These are phyloP conservation scores for Aureococcus anophagefferens DNA, from an alignment of 108 stramenopile genomes.

Conservation along the genomic window DNA sequence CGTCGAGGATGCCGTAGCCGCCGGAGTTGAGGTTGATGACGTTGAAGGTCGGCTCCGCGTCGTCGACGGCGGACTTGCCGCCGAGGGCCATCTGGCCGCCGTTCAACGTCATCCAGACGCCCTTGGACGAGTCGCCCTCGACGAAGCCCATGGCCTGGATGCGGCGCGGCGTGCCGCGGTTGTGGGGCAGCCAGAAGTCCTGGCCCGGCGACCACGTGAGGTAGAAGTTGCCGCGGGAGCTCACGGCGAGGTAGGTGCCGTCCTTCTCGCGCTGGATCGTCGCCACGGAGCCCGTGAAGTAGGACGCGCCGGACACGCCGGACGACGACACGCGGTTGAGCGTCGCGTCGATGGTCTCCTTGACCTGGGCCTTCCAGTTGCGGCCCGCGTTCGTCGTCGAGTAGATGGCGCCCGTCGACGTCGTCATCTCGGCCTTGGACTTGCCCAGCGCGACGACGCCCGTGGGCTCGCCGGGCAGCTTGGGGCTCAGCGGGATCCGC, in stretches of 20 bases:
- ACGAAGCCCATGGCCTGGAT: constrained; percentile 97
- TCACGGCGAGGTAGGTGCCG: constrained; percentile 79
- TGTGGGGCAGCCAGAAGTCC: constrained; percentile 97
- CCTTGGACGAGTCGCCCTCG: constrained; percentile 73
- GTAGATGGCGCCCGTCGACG: constrained; percentile 80
- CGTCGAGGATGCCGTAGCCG: constrained; percentile 92
- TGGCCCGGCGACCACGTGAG: constrained; percentile 91
- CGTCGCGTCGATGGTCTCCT: constrained; percentile 95
- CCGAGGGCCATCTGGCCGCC: constrained; percentile 75
- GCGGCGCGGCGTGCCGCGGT: constrained; percentile 82
- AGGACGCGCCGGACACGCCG: constrained; percentile 83
- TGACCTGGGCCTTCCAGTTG: constrained; percentile 95
- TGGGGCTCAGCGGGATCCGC: constrained; percentile 89
- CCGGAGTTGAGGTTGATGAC: constrained; percentile 89
- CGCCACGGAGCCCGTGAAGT: constrained; percentile 83
- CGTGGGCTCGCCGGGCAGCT: constrained; percentile 88
- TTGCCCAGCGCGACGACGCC: constrained; percentile 73
- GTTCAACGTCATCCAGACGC: constrained; percentile 93
- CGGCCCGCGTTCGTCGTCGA: constrained; percentile 82
- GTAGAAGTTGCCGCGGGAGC: constrained; percentile 91
- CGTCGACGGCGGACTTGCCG: constrained; percentile 6
- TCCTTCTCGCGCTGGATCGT: constrained; percentile 62
- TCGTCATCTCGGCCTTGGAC: constrained; percentile 88
- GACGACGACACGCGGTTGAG: constrained; percentile 77
- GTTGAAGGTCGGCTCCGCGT: constrained; percentile 58